Base-by-base conservation (phyloP, 192 early-diverging fungal species). In the Coemansia erecta region DNA sequence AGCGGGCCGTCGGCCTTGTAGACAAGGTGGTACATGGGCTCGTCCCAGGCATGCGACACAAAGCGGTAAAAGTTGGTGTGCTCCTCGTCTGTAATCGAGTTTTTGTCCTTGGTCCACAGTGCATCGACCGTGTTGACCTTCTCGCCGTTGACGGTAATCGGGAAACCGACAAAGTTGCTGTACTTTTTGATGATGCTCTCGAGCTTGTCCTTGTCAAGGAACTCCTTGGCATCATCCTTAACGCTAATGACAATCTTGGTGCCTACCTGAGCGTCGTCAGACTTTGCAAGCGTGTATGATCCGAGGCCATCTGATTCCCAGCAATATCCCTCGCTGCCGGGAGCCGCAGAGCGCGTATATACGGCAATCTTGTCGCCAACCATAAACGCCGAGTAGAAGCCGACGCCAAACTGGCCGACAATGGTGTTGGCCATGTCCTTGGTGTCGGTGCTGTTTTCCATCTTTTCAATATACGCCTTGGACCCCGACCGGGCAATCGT, bases 401-500 rank as follows among this genome's bases (percentile, higher is more conserved):
- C 95, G 24, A 98, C 95, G 86, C 97, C 97, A 77, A 99, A 99
- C 81, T 99, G 94, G 43, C 97, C 97, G 59, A 97, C 96, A 59
- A 97, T 81, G 24, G 85, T 83, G 72, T 84, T 83, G 35, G 86
- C 87, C 39, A 82, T 77, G 70, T 85, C 83, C 64, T 63, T 68
- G 28, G 73, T 68, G 21, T 72, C 66, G 9, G 56, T 58, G 28
- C 59, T 68, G 15, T 84, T 61, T 49, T 70, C 64, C 63, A 75
- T 83, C 60, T 94, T 86, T 33, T 90, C 85, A 50, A 94, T 90
- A 52, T 94, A 66, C 15, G 87, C 83, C 58, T 90, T 81, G 2
- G 97, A 98, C 8, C 97, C 97, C 4, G 94, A 97, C 73, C 96
- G 96, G 28, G 97, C 97, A 80, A 99, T 95, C 6, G 96, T 98